These are phyloP conservation scores for Chlamydomonas reinhardtii DNA, from an alignment of 163 green algal genomes.

Conservation along the genomic window DNA sequence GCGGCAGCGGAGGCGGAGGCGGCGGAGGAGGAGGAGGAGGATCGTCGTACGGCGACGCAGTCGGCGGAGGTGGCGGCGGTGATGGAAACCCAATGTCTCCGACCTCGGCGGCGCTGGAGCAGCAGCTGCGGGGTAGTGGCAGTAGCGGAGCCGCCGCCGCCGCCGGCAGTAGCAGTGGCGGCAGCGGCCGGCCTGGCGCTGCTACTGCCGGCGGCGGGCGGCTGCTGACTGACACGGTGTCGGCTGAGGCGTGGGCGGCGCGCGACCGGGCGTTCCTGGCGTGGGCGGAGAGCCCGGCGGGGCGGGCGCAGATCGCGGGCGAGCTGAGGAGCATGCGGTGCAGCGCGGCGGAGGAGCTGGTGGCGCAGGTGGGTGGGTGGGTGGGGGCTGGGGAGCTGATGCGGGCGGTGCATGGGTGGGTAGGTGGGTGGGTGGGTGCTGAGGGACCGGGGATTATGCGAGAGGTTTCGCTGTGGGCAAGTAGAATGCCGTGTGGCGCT, in stretches of 20 bases:
- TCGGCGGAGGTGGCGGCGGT: too few species aligned
- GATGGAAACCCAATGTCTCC: background rate
- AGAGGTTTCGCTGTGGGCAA: too few species aligned
- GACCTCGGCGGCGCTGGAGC: background rate
- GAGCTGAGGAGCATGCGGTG: constrained; percentile 73
- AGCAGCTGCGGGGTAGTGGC: background rate
- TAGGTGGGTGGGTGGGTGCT: too few species aligned
- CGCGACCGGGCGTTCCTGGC: constrained; percentile 60
- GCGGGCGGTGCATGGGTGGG: background rate
- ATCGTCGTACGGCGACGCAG: too few species aligned
- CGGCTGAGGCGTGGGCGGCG: background rate
- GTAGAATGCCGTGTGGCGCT: too few species aligned
- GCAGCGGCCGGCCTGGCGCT: too few species aligned
- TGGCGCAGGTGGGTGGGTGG: constrained; percentile 50
- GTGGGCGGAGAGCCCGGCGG: constrained; percentile 68
- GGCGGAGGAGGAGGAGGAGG: background rate
- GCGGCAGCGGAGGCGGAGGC: background rate
- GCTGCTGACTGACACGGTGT: background rate
- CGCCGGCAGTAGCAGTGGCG: background rate
- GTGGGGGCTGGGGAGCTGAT: too few species aligned
- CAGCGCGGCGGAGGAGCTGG: constrained; percentile 62
- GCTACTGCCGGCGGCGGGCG: background rate
- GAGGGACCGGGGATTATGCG: too few species aligned
- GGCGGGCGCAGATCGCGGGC: constrained; percentile 56
- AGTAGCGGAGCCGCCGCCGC: background rate